These are phyloP conservation scores for Trametes coccinea DNA, from an alignment of 768 basidiomycete genomes.

Conservation along the genomic window DNA sequence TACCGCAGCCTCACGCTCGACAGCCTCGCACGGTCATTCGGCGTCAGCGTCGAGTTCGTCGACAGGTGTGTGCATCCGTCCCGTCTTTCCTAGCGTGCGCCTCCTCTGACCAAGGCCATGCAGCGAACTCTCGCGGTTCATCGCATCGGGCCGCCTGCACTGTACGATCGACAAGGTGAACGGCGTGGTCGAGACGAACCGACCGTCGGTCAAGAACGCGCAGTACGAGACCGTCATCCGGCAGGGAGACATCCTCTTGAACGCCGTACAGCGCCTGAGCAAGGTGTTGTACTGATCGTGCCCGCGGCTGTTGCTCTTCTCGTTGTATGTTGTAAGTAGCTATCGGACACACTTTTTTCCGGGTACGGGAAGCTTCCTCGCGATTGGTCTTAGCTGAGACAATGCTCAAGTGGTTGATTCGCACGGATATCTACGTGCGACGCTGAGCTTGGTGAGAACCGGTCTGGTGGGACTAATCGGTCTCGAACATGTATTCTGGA, in stretches of 20 bases:
- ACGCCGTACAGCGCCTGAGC: constrained; percentile 84
- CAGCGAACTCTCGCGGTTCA: constrained; percentile 91
- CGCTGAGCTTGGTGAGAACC: too few species aligned
- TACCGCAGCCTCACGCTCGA: constrained; percentile 90
- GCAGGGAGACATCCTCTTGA: constrained; percentile 88
- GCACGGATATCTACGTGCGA: too few species aligned
- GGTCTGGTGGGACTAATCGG: too few species aligned
- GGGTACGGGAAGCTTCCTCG: too few species aligned
- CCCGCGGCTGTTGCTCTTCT: neutral
- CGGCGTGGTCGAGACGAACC: constrained; percentile 89
- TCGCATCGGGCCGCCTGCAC: constrained; percentile 81
- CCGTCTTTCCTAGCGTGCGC: too few species aligned
- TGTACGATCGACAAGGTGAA: constrained; percentile 94
- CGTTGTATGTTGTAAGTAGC: constrained; percentile 20
- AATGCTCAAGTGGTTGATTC: too few species aligned
- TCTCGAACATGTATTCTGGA: too few species aligned
- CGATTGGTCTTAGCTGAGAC: too few species aligned
- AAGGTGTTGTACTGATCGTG: constrained; percentile 69
- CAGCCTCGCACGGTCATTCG: constrained; percentile 83
- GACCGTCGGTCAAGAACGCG: constrained; percentile 72
- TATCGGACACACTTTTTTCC: neutral
- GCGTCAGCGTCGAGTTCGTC: constrained; percentile 84
- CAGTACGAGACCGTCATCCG: constrained; percentile 93
- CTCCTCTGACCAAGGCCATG: neutral
- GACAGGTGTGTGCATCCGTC: constrained; percentile 62